A percentile compares a stretch with the other conserved stretches of the same genome.
Conservation (phyloP, 1,284 basidiomycete species). For the Megacollybia platyphylla region DNA sequence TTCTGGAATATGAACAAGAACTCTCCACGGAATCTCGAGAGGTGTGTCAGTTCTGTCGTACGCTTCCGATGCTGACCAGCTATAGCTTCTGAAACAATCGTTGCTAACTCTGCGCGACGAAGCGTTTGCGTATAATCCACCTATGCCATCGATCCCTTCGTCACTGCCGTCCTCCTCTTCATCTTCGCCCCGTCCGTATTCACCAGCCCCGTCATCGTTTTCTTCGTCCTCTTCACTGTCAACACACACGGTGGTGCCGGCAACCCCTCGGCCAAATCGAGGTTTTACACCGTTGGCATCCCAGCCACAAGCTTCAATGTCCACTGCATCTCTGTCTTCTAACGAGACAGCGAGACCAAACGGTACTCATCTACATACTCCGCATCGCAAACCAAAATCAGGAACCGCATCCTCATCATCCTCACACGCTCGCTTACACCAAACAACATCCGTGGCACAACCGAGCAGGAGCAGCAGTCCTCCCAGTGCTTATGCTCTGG, state of each 20-base stretch:
- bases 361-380: slow-evolving; percentile 1
- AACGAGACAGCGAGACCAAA: slow-evolving; percentile 7
- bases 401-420: slow-evolving; percentile 26
- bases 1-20: slow-evolving; percentile 59
- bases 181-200: slow-evolving; percentile 22
- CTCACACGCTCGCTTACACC: slow-evolving; percentile 19
- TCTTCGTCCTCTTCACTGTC: slow-evolving; percentile 46
- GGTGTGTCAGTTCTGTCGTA: slow-evolving; percentile 26
- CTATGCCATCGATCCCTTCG: slow-evolving; percentile 5
- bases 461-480: slow-evolving; percentile 13
- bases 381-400: neutral
- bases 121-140: slow-evolving; percentile 1
- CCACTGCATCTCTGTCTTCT: slow-evolving; percentile 5
- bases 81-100: neutral
- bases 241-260: slow-evolving; percentile 29
- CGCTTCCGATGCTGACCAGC: neutral
- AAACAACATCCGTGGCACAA: slow-evolving; percentile 10
- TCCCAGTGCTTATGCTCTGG: slow-evolving; percentile 27
- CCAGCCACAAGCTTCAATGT: slow-evolving; percentile 1
- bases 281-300: neutral
- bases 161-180: slow-evolving; percentile 8
- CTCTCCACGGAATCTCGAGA: slow-evolving; percentile 33
- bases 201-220: slow-evolving; percentile 31
- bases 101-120: neutral
- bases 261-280: slow-evolving; percentile 10